Evolutionary conservation across 345 rosid species (phyloP), one percentile per base, ranked within the genome.

Genomic region (Mangifera indica): DNA sequence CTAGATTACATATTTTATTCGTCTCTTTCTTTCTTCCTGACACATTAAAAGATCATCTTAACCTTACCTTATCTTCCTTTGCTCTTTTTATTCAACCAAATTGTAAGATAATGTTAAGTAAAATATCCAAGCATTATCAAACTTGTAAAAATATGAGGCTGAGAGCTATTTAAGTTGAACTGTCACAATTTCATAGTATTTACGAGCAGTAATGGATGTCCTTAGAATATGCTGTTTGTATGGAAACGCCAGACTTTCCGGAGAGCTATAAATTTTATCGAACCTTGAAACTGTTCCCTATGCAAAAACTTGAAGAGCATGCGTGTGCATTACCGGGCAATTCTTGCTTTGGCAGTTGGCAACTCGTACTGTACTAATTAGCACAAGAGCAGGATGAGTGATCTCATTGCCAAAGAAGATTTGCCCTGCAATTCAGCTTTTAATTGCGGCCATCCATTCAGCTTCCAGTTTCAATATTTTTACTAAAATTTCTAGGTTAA

Each of bases 361-460:
- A n/a, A 58, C 56, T 68, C 60, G 0, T 65, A 54, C 20, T 37
- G 69, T 55, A 18, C 17, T 18, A n/a, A n/a, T n/a, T 17, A 12
- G 3, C 13, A 7, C 46, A 37, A 32, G 29, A 37, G 65, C 46
- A 61, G 14, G 48, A 61, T 18, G 65, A 69, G 49, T 64, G 20
- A 53, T 76, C 73, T 76, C 66, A 70, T 76, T 80, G 83, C 83
- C 83, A 73, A 76, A 80, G 77, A 74, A 76, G 80, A 76, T 80
- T 80, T 76, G 83, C 67, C 78, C 78, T 52, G 78, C 63, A 66
- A 76, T 76, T 73, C 76, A 48, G 56, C 83, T 52, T 51, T 44
- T n/a, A n/a, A n/a, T n/a, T 26, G 34, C 21, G 10, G 6, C 20
- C 25, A 20, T 54, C 25, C 26, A 20, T 54, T 54, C 22, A 18